A percentile compares a stretch with the other conserved stretches of the same genome.
Conservation (phyloP, 805 yeast species). For the Candida lessepsii region DNA sequence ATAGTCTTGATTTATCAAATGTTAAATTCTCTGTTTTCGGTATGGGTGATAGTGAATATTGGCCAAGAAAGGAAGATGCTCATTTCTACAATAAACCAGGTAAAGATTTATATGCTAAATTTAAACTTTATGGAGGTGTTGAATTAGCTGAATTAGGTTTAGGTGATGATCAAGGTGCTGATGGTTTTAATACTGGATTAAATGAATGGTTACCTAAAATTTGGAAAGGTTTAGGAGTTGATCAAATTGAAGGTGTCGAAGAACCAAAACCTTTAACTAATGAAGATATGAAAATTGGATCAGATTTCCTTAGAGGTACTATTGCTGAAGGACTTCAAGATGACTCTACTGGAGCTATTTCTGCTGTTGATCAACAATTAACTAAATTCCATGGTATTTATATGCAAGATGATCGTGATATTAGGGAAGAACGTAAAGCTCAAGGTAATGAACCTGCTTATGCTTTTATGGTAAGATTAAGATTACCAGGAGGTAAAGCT, state of each 20-base stretch:
- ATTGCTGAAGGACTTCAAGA: slow-evolving; percentile 84
- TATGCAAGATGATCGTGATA: slow-evolving; percentile 97
- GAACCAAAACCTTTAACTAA: slow-evolving; percentile 91
- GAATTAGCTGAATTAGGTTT: slow-evolving; percentile 74
- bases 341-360: slow-evolving; percentile 83
- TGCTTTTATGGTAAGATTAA: slow-evolving; percentile 94
- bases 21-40: slow-evolving; percentile 67
- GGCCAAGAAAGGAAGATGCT: slow-evolving; percentile 97
- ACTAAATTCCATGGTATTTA: slow-evolving; percentile 98
- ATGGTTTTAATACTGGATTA: slow-evolving; percentile 91
- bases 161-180: slow-evolving; percentile 98
- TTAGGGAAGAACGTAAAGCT: slow-evolving; percentile 87
- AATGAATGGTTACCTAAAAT: slow-evolving; percentile 78
- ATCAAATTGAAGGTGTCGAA: slow-evolving; percentile 72
- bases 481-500: slow-evolving; percentile 91
- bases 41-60: slow-evolving; percentile 80
- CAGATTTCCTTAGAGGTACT: slow-evolving; percentile 88
- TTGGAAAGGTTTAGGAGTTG: slow-evolving; percentile 90
- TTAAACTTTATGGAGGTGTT: slow-evolving; percentile 70
- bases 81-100: slow-evolving; percentile 93
- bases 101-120: slow-evolving; percentile 63
- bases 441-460: slow-evolving; percentile 95
- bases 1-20: slow-evolving; percentile 61
- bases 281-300: slow-evolving; percentile 89
- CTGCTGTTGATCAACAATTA: slow-evolving; percentile 87